Conservation (phyloP, 2,329 filamentous ascomycete species). For the Beauveria medogensis region DNA sequence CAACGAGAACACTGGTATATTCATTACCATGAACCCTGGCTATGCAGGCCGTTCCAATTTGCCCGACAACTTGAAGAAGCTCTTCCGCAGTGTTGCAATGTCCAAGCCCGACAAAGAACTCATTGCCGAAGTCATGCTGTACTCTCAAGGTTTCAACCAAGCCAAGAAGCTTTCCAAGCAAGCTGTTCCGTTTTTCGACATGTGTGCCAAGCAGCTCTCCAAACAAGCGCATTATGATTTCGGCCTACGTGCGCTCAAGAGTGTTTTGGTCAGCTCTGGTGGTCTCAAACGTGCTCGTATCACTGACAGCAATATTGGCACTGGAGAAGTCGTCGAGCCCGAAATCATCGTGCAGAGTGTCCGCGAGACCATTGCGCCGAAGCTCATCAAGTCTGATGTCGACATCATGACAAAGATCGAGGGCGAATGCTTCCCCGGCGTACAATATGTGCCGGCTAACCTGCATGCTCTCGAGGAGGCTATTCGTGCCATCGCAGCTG, state of each 20-base stretch:
- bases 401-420: constrained; percentile 83
- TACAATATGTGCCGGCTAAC: constrained; percentile 86
- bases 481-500: constrained; percentile 72
- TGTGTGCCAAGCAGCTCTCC: constrained; percentile 70
- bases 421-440: constrained; percentile 77
- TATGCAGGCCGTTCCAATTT: constrained; percentile 97
- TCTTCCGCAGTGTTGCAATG: constrained; percentile 99
- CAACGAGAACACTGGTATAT: constrained; percentile 91
- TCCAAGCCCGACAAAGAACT: constrained; percentile 99
- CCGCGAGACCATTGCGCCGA: constrained; percentile 95
- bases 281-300: constrained; percentile 84
- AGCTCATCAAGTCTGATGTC: constrained; percentile 88
- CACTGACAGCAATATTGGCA: constrained; percentile 46
- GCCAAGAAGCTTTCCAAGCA: constrained; percentile 91
- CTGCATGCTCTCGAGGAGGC: constrained; percentile 71
- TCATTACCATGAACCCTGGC: constrained; percentile 99
- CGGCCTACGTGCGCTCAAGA: constrained; percentile 93
- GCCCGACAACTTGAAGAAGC: constrained; percentile 97
- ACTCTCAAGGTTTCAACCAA: constrained; percentile 97
- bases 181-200: constrained; percentile 96
- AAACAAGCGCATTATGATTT: constrained; percentile 99
- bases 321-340: constrained; percentile 74
- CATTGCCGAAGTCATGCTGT: constrained; percentile 99
- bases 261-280: constrained; percentile 94
- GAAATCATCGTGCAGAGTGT: constrained; percentile 99